Evolutionary conservation across 768 basidiomycete species (phyloP).

Genomic region (Stropharia rugosoannulata): DNA sequence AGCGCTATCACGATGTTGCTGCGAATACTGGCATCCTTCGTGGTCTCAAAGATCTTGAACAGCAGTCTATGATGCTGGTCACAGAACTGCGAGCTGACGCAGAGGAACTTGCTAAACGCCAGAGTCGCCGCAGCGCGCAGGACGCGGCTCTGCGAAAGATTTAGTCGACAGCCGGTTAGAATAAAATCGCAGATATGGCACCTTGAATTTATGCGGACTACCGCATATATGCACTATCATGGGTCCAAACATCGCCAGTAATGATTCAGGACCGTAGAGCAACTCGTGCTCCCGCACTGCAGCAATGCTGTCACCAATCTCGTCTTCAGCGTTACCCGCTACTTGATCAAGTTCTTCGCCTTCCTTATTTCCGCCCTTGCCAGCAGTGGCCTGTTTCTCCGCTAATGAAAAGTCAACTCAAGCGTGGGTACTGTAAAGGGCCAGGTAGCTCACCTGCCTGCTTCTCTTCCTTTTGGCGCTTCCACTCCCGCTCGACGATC

Average conservation of each 20-base stretch:
- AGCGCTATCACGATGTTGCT: constrained; percentile 98
- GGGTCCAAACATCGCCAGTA: constrained; percentile 85
- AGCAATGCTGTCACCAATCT: constrained; percentile 91
- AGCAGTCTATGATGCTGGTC: constrained; percentile 85
- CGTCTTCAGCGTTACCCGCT: constrained; percentile 96
- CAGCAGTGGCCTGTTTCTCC: constrained; percentile 48
- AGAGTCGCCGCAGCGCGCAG: constrained; percentile 86
- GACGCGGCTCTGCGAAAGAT: constrained; percentile 64
- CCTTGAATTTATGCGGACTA: constrained; percentile 90
- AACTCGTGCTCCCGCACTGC: constrained; percentile 84
- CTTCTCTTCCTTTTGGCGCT: constrained; percentile 91
- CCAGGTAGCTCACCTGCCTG: constrained; percentile 56
- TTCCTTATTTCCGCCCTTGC: constrained; percentile 47
- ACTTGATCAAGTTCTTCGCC: constrained; percentile 95
- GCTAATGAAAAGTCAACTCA: constrained; percentile 30
- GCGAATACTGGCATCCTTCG: constrained; percentile 85
- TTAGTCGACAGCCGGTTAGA: background rate
- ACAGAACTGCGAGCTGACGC: constrained; percentile 92
- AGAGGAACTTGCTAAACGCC: constrained; percentile 94
- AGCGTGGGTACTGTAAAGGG: background rate
- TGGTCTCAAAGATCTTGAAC: constrained; percentile 93
- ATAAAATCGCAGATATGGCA: constrained; percentile 24
- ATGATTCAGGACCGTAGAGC: constrained; percentile 77
- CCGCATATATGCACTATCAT: constrained; percentile 90
- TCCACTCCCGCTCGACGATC: constrained; percentile 93